These are phyloP conservation scores for Phaeosphaeriaceae sp. DNA, from an alignment of 2,329 filamentous ascomycete genomes.

Conservation along the genomic window DNA sequence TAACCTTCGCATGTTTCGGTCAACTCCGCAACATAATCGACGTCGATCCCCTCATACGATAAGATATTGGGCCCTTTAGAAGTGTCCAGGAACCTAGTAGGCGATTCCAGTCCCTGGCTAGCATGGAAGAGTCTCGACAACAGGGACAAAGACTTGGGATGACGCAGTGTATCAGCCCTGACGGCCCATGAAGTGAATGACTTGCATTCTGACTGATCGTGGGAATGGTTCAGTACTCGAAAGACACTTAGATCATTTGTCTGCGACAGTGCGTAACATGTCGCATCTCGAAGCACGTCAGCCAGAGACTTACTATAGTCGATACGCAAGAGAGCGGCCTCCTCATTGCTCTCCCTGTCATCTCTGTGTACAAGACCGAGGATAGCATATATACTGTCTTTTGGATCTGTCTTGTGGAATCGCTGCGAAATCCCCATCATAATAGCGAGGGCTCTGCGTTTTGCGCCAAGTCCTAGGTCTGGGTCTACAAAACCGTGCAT, in stretches of 20 bases:
- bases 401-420: background rate
- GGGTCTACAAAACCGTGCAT: background rate
- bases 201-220: too few species aligned
- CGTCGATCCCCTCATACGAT: background rate
- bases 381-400: background rate
- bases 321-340: background rate
- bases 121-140: background rate
- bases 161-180: background rate
- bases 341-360: background rate
- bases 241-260: background rate
- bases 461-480: background rate
- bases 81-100: background rate
- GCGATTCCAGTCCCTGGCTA: background rate
- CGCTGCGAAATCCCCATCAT: background rate
- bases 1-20: background rate
- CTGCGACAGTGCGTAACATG: background rate
- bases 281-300: background rate
- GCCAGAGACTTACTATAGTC: background rate
- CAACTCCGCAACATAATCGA: background rate
- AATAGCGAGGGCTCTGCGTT: background rate
- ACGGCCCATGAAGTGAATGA: background rate
- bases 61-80: background rate
- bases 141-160: too few species aligned
- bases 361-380: background rate
- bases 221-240: background rate